phyloP scores from a whole-genome alignment of 345 rosid species.

The Linum trigynum region DNA sequence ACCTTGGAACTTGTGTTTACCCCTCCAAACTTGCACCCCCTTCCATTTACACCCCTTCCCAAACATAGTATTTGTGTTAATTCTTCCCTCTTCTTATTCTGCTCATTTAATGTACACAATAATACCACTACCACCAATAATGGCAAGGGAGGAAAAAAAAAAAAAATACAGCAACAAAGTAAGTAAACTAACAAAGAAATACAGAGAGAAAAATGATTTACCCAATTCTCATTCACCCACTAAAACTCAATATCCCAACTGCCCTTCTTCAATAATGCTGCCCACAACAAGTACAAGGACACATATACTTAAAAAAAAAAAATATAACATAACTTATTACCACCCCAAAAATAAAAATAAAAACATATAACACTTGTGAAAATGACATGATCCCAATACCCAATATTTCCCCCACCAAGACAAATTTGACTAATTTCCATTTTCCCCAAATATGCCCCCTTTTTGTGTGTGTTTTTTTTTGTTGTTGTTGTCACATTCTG shows the following conservation, averaged over 20 bases:
- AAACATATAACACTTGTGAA: background rate
- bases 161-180: background rate
- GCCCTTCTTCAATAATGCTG: background rate
- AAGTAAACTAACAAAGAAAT: too few species aligned
- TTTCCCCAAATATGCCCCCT: background rate
- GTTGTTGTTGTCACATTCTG: constrained; percentile 19
- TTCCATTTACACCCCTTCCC: too few species aligned
- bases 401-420: background rate
- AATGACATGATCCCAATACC: background rate
- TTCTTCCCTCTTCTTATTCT: background rate
- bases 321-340: background rate
- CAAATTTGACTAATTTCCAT: too few species aligned
- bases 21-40: too few species aligned
- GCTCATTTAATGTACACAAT: background rate
- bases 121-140: background rate
- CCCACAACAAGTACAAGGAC: background rate
- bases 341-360: too few species aligned
- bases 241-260: background rate
- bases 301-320: background rate
- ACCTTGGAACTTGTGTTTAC: too few species aligned
- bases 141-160: background rate
- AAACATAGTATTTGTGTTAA: too few species aligned
- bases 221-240: too few species aligned
- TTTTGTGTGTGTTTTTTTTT: background rate
- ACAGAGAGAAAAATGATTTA: too few species aligned